Evolutionary conservation across 805 yeast genomes (phyloP), one percentile per base, ranked within the genome.

Genomic region (Kuraishia capsulata): DNA sequence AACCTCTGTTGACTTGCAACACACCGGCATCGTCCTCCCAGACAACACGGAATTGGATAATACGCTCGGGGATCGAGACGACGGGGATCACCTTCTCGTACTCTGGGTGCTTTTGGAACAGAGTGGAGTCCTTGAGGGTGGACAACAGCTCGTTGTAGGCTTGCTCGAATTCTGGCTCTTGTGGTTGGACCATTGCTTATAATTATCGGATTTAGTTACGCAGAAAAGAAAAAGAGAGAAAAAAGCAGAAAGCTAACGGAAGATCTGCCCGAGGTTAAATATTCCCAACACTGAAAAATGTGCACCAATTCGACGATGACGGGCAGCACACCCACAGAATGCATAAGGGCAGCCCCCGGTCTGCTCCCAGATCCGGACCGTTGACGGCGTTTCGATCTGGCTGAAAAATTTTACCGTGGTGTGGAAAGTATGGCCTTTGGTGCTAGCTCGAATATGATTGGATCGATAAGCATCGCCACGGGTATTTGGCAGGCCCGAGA

Each of bases 91-190:
- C 92, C 61, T 78, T 80, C 67, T 83, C 80, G 62, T 87, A 87
- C 62, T 87, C 80, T 54, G 98, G 98, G 61, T 83, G 79, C 68
- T 85, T 75, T 51, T 75, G 69, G 72, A 92, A 90, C 47, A 90
- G 73, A 49, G 95, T 83, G 33, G 97, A 90, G 67, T 85, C 94
- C 66, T 84, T 78, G 54, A 92, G 73, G 44, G 97, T 89, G 48
- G 83, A 69, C 58, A 79, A 76, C 55, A 90, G 78, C 76, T 90
- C 98, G 68, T 84, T 74, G 79, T 83, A 87, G 55, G 98, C 98
- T 78, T 90, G 98, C 69, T 89, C 89, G 72, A 90, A 90, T 80
- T 90, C 98, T 52, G 98, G 97, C 75, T 90, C 97, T 69, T 74
- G 71, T 50, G 94, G 89, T 65, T 77, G 78, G 70, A 74, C 85